These are phyloP conservation scores for Leptodontidium sp. DNA, from an alignment of 2,329 filamentous ascomycete genomes.

Conservation along the genomic window DNA sequence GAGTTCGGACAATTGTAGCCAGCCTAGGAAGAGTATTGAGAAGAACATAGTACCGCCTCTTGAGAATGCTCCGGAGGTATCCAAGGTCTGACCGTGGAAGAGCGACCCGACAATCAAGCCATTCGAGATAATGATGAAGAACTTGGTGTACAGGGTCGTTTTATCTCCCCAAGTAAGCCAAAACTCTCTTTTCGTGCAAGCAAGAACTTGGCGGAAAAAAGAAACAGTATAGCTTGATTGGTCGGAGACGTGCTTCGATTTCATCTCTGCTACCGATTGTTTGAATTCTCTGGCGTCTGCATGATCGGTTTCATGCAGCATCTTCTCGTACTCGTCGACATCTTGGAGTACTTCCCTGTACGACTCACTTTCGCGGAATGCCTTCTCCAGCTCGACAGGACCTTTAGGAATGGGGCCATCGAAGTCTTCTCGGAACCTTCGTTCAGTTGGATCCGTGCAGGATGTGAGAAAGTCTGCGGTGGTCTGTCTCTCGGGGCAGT, in stretches of 20 bases:
- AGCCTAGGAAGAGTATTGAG: slow-evolving; percentile 70
- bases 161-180: slow-evolving; percentile 82
- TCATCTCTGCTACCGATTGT: slow-evolving; percentile 68
- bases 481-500: slow-evolving; percentile 63
- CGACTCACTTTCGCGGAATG: slow-evolving; percentile 69
- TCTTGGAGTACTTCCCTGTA: slow-evolving; percentile 69
- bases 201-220: slow-evolving; percentile 73
- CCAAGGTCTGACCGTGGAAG: slow-evolving; percentile 72
- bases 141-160: slow-evolving; percentile 78
- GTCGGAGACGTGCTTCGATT: slow-evolving; percentile 72
- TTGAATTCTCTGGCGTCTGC: slow-evolving; percentile 71
- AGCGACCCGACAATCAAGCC: slow-evolving; percentile 79
- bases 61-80: slow-evolving; percentile 68
- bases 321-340: slow-evolving; percentile 66
- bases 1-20: slow-evolving; percentile 80
- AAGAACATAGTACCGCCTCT: slow-evolving; percentile 72
- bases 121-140: slow-evolving; percentile 80
- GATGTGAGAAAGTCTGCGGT: slow-evolving; percentile 82
- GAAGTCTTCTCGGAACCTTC: slow-evolving; percentile 68
- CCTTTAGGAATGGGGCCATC: slow-evolving; percentile 68
- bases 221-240: slow-evolving; percentile 81
- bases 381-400: slow-evolving; percentile 66
- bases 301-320: slow-evolving; percentile 63
- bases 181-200: slow-evolving; percentile 75
- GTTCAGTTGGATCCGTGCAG: slow-evolving; percentile 75